phyloP scores from a whole-genome alignment of 106 monocot species.

The Triglochin maritima region DNA sequence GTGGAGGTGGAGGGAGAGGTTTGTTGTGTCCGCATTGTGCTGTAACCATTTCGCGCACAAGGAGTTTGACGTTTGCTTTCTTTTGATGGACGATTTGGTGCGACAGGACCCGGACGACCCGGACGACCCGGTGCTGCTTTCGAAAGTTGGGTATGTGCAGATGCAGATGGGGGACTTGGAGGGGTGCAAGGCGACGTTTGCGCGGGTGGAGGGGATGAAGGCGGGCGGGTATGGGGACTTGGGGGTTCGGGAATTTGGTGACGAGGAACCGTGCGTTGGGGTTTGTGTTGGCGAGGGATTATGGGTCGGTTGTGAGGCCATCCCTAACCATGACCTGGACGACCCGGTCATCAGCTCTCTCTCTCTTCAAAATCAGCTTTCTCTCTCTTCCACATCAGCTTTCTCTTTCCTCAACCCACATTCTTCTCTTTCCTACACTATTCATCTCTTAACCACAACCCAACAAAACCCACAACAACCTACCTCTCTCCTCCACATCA shows the following conservation, averaged over 20 bases:
- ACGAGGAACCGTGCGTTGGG: slow-evolving; percentile 58
- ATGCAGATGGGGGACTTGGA: slow-evolving; percentile 92
- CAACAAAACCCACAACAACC: too few relatives aligned
- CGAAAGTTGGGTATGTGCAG: slow-evolving; percentile 61
- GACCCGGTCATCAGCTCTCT: too few relatives aligned
- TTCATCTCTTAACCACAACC: too few relatives aligned
- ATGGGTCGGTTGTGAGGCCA: slow-evolving; percentile 62
- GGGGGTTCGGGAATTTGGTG: slow-evolving; percentile 41
- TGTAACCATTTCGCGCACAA: slow-evolving; percentile 61
- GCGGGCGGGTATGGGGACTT: slow-evolving; percentile 4
- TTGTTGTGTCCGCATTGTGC: slow-evolving; percentile 36
- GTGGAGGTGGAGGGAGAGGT: slow-evolving; percentile 56
- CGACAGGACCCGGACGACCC: slow-evolving; percentile 27
- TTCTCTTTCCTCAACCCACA: too few relatives aligned
- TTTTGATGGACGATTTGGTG: slow-evolving; percentile 43
- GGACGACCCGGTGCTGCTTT: slow-evolving; percentile 51
- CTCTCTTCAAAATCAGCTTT: too few relatives aligned
- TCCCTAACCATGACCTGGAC: too few relatives aligned
- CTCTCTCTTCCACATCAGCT: too few relatives aligned
- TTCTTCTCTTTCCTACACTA: too few relatives aligned
- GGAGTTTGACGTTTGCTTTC: slow-evolving; percentile 71
- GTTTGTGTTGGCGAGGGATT: slow-evolving; percentile 60
- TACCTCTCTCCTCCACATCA: too few relatives aligned
- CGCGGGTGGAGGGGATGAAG: slow-evolving; percentile 33
- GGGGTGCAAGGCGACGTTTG: slow-evolving; percentile 42